Evolutionary conservation across 768 basidiomycete species (phyloP).

Genomic region (Mycena pura): DNA sequence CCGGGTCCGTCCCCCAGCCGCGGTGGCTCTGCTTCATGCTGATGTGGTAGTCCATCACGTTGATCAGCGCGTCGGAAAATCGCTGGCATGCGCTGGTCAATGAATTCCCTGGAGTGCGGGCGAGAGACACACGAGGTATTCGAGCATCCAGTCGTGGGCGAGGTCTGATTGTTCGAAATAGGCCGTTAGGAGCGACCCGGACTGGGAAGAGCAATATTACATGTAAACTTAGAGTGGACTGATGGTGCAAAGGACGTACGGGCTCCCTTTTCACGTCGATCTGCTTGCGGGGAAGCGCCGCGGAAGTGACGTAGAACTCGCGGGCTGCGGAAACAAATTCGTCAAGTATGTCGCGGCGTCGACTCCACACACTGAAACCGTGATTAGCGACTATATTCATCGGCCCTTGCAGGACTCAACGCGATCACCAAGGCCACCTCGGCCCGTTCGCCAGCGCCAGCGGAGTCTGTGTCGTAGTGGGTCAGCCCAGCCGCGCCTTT

Average conservation of each 20-base stretch:
- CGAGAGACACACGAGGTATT: too few relatives aligned
- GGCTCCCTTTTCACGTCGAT: neutral
- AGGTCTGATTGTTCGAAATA: neutral
- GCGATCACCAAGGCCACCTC: too few relatives aligned
- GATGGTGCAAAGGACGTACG: too few relatives aligned
- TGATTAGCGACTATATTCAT: too few relatives aligned
- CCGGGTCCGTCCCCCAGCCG: neutral
- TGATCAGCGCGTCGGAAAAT: neutral
- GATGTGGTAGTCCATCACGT: neutral
- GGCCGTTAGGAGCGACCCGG: neutral
- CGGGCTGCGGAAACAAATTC: conserved; percentile 8
- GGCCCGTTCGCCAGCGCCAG: neutral
- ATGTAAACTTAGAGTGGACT: neutral
- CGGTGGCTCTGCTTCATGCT: conserved; percentile 6
- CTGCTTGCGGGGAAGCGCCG: neutral
- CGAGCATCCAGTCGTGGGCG: conserved; percentile 9
- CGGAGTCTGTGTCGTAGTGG: neutral
- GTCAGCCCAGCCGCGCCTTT: neutral
- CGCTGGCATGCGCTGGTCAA: neutral
- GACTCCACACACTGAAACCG: conserved; percentile 9
- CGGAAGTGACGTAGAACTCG: conserved; percentile 6
- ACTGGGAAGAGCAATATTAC: too few relatives aligned
- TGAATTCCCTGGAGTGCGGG: neutral
- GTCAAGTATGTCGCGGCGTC: conserved; percentile 2
- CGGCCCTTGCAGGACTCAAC: too few relatives aligned